These are phyloP conservation scores for Lepidium africanum DNA, from an alignment of 345 rosid genomes.

Conservation along the genomic window DNA sequence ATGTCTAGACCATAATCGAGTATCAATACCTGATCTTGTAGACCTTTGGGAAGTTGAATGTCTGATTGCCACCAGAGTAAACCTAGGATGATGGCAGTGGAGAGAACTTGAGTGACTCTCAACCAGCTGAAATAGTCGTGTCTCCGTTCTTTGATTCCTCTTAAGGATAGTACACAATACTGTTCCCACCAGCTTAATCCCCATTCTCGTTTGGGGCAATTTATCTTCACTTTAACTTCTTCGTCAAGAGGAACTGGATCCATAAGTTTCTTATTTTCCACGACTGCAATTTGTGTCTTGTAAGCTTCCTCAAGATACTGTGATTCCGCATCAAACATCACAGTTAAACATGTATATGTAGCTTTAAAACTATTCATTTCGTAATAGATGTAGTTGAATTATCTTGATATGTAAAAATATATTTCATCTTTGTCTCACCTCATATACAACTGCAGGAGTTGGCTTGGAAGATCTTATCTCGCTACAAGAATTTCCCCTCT, in stretches of 20 bases:
- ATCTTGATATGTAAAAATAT: not conserved
- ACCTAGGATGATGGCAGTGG: conserved; percentile 84
- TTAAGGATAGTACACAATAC: conserved; percentile 54
- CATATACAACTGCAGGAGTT: conserved; percentile 56
- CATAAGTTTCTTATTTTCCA: conserved; percentile 72
- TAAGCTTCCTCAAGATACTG: conserved; percentile 89
- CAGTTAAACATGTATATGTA: not conserved
- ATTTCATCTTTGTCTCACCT: conserved; percentile 39
- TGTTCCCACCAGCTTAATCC: conserved; percentile 92
- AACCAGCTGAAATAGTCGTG: conserved; percentile 96
- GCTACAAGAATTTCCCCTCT: conserved; percentile 31
- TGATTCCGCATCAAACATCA: conserved; percentile 23
- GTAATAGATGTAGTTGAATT: too few relatives aligned
- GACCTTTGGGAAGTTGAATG: conserved; percentile 44
- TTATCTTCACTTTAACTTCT: conserved; percentile 49
- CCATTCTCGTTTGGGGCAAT: conserved; percentile 65
- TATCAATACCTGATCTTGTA: conserved; percentile 73
- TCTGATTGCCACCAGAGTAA: conserved; percentile 97
- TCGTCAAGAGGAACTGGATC: conserved; percentile 67
- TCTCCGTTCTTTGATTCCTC: conserved; percentile 83
- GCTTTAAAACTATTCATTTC: not conserved
- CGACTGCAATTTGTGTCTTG: conserved; percentile 49
- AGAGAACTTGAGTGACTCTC: conserved; percentile 82
- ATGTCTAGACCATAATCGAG: not conserved
- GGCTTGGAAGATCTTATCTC: conserved; percentile 50